Conservation (phyloP, 169 alveolate species). For the Pseudocohnilembus persalinus region DNA sequence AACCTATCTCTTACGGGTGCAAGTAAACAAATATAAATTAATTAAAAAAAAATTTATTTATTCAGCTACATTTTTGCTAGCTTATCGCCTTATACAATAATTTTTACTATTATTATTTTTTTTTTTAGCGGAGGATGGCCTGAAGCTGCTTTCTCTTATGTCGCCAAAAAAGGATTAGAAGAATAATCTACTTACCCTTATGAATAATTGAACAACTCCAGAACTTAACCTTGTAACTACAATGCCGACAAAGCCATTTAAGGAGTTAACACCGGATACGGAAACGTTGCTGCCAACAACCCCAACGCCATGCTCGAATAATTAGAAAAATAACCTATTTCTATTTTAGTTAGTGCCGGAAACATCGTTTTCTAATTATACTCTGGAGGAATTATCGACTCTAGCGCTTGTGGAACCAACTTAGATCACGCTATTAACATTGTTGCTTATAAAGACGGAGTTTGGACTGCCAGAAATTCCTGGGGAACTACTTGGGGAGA, state of each 20-base stretch:
- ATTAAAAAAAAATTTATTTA: slow-evolving; percentile 62
- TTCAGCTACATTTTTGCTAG: slow-evolving; percentile 34
- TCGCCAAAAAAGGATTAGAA: background rate
- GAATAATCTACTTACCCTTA: background rate
- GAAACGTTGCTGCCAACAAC: background rate
- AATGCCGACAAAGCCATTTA: background rate
- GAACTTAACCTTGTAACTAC: background rate
- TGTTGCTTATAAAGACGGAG: slow-evolving; percentile 72
- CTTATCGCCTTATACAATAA: no score
- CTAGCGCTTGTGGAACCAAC: slow-evolving; percentile 6
- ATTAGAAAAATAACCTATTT: background rate
- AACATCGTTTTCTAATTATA: slow-evolving; percentile 57
- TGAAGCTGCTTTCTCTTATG: slow-evolving; percentile 74
- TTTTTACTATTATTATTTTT: no score
- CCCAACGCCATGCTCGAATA: background rate
- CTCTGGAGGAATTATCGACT: background rate
- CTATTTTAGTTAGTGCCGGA: slow-evolving; percentile 91
- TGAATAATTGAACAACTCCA: background rate
- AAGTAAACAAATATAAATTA: slow-evolving; percentile 82
- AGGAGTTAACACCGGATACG: background rate
- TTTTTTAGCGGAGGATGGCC: slow-evolving; percentile 62
- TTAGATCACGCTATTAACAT: slow-evolving; percentile 85
- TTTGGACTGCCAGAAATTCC: slow-evolving; percentile 63
- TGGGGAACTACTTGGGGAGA: slow-evolving; percentile 77
- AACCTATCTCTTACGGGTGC: slow-evolving; percentile 68